Base-by-base conservation (phyloP, 2,329 filamentous ascomycete genomes). In the Beauveria bassiana region DNA sequence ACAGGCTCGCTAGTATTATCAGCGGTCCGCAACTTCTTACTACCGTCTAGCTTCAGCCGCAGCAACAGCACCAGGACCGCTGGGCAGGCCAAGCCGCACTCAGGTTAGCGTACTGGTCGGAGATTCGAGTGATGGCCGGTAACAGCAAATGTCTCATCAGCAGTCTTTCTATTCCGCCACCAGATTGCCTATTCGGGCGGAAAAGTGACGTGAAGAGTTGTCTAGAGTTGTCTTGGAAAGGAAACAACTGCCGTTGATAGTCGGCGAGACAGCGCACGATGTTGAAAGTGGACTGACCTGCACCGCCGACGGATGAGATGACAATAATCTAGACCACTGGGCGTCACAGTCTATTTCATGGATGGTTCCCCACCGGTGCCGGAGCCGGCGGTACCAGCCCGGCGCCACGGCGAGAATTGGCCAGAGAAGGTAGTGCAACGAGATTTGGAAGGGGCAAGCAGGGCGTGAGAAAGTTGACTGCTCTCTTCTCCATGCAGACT, bases 331-430 rank as follows among this genome's bases (percentile, higher is more conserved):
- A 47, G 43, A 49, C 51, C 22, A 26, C 51, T 54, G 20, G 22
- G 24, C 31, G 52, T 55, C 40, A 40, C 45, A 49, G 54, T 34
- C 40, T 38, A 56, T 49, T n/a, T 6, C 8, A 55, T 24, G 28
- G 55, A 57, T 38, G 28, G 46, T 38, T 38, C 46, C 5, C 52
- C 56, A 59, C 56, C 24, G 34, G 45, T 45, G 56, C 56, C 56
- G 56, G 46, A 59, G 56, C 56, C 56, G 56, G 55, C 34, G 26
- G 55, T 49, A 31, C n/a, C 20, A 58, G 55, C 3, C 55, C 55
- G 56, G 56, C 22, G 46, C 56, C 46, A 49, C 56, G 22, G 43
- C 54, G 43, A 58, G 46, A 22, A 16, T 26, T 42, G 5, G 51
- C 22, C 20, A 42, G 7, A 54, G n/a, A 54, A 28, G 49, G 49